Evolutionary conservation across 1,139 yeast species (phyloP), one percentile per base, ranked within the genome.

Genomic region (Sugiyamaella xylanicola): DNA sequence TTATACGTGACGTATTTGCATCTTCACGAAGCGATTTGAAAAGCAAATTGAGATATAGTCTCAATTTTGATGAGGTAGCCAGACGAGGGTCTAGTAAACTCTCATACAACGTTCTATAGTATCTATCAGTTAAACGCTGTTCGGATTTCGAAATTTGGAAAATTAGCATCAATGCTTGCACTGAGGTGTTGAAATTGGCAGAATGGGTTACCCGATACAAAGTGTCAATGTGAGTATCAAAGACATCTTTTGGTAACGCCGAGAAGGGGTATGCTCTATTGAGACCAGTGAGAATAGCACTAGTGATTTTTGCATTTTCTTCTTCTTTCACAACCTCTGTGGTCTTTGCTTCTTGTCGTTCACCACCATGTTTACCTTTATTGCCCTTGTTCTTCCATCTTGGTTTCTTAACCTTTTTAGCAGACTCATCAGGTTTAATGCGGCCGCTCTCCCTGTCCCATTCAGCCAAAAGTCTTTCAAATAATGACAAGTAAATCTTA

Each of bases 231-330:
- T 95, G 98, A 60, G 80, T 77, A 61, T 85, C 83, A 71, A 89
- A 92, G 7, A 83, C 81, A 19, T 84, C 84, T 52, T 83, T 78
- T 7, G 95, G 87, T 56, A 95, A 77, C 59, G 83, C 80, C 1
- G 97, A 85, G 69, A 89, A 93, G 56, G 99, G 98, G 78, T 89
- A 92, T 0, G 99, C 95, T 74, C 99, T 87, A 71, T 95, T 95
- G 59, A 93, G 82, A 62, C 99, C 99, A 1, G 99, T 91, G 61
- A 93, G 81, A 58, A 95, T 81, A 19, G 97, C 97, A 36, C 97
- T 86, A 64, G 92, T 90, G 65, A 93, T 75, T 67, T 89, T 88
- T 44, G 95, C 81, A 66, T 85, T 87, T 67, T 86, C 88, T 67
- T 93, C 98, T 69, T 90, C 96, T 47, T 85, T 72, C 3, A 87